Evolutionary conservation across 2,329 filamentous ascomycete species (phyloP).

Genomic region (Colletotrichum tropicale): DNA sequence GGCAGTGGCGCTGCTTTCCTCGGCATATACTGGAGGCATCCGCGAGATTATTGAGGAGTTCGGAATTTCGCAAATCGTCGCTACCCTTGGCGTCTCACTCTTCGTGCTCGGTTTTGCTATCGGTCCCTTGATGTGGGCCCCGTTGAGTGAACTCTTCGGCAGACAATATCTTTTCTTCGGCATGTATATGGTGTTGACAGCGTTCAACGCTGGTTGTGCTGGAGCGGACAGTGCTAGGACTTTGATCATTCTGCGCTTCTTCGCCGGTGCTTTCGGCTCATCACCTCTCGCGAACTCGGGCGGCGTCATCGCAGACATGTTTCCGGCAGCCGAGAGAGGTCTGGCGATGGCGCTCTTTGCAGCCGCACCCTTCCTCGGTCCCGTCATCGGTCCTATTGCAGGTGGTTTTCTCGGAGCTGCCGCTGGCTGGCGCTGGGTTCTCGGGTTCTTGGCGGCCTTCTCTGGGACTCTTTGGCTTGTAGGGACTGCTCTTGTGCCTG

Average conservation of each 20-base stretch:
- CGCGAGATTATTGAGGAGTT: slow-evolving; percentile 56
- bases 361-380: slow-evolving; percentile 69
- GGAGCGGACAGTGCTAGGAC: slow-evolving; percentile 61
- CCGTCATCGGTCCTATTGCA: slow-evolving; percentile 66
- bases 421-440: slow-evolving; percentile 73
- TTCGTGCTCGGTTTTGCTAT: slow-evolving; percentile 55
- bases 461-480: slow-evolving; percentile 30
- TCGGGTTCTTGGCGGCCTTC: slow-evolving; percentile 68
- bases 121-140: slow-evolving; percentile 69
- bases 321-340: slow-evolving; percentile 55
- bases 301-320: slow-evolving; percentile 67
- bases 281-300: slow-evolving; percentile 67
- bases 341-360: slow-evolving; percentile 68
- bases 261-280: slow-evolving; percentile 66
- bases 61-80: slow-evolving; percentile 44
- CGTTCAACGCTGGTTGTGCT: slow-evolving; percentile 65
- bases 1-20: slow-evolving; percentile 67
- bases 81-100: slow-evolving; percentile 50
- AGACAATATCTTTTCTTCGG: slow-evolving; percentile 61
- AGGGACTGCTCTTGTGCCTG: slow-evolving; percentile 50
- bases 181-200: slow-evolving; percentile 59
- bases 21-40: slow-evolving; percentile 61
- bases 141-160: slow-evolving; percentile 66
- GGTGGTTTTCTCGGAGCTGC: slow-evolving; percentile 70
- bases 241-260: slow-evolving; percentile 68